These are phyloP conservation scores for Oryza meridionalis DNA, from an alignment of 176 grass and related monocot species.

Conservation along the genomic window DNA sequence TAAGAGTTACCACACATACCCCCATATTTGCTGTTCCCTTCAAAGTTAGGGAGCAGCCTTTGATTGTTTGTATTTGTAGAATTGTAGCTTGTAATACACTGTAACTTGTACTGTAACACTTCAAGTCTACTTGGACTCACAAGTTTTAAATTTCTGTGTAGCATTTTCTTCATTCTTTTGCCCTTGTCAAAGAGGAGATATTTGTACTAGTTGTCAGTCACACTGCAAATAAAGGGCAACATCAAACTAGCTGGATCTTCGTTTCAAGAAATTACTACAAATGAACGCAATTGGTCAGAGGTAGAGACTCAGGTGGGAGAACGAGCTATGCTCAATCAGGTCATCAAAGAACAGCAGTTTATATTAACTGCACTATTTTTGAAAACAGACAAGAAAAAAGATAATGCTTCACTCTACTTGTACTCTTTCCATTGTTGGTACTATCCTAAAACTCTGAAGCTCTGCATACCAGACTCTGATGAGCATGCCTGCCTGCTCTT, in stretches of 20 bases:
- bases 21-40: slow-evolving; percentile 40
- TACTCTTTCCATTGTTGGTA: neutral
- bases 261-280: neutral
- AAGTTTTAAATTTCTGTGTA: neutral
- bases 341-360: neutral
- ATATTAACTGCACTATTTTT: too few species aligned
- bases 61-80: slow-evolving; percentile 37
- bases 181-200: neutral
- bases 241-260: neutral
- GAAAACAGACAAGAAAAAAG: too few species aligned
- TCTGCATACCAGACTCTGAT: neutral
- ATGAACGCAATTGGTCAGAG: too few species aligned
- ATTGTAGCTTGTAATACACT: slow-evolving; percentile 35
- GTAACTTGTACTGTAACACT: neutral
- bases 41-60: slow-evolving; percentile 33
- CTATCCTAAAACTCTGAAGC: neutral
- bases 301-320: neutral
- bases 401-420: too few species aligned
- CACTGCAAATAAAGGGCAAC: too few species aligned
- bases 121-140: neutral
- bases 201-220: neutral
- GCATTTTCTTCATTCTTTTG: neutral
- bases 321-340: neutral
- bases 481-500: neutral
- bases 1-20: slow-evolving; percentile 35